phyloP scores from a whole-genome alignment of 1,284 basidiomycete genomes.

The Cryptococcus sp. region DNA sequence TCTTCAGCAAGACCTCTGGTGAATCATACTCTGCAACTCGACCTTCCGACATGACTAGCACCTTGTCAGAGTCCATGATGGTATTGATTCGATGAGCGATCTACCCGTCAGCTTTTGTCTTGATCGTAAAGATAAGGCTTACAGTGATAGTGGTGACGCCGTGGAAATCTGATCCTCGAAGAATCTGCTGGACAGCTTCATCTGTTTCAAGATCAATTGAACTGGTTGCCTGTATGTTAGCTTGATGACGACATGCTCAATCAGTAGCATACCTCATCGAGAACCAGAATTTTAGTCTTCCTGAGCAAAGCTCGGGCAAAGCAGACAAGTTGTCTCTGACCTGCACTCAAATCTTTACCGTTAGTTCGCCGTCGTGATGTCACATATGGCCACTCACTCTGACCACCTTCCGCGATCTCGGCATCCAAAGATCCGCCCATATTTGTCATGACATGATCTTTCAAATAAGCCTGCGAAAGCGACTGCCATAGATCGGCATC shows the following conservation, averaged over 20 bases:
- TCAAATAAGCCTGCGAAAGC: slow-evolving; percentile 61
- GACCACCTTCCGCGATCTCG: slow-evolving; percentile 71
- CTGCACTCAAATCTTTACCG: slow-evolving; percentile 66
- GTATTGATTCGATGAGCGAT: slow-evolving; percentile 82
- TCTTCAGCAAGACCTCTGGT: slow-evolving; percentile 59
- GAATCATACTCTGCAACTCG: slow-evolving; percentile 68
- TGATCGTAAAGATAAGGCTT: slow-evolving; percentile 6
- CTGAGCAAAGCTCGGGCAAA: slow-evolving; percentile 73
- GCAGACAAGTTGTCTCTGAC: slow-evolving; percentile 79
- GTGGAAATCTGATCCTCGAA: slow-evolving; percentile 48
- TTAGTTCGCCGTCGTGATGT: neutral
- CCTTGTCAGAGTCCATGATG: slow-evolving; percentile 77
- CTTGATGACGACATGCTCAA: slow-evolving; percentile 48
- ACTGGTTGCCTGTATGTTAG: slow-evolving; percentile 29
- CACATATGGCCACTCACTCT: slow-evolving; percentile 29
- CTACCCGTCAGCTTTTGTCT: slow-evolving; percentile 2
- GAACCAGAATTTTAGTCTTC: slow-evolving; percentile 78
- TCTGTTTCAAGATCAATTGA: slow-evolving; percentile 85
- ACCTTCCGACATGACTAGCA: slow-evolving; percentile 79
- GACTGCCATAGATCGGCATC: slow-evolving; percentile 81
- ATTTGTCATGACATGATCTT: slow-evolving; percentile 60
- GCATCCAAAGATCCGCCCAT: slow-evolving; percentile 72
- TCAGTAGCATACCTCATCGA: slow-evolving; percentile 69
- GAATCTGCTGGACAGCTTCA: slow-evolving; percentile 53
- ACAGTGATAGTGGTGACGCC: slow-evolving; percentile 76